These are phyloP conservation scores for Botryotinia globosa DNA, from an alignment of 2,329 filamentous ascomycete species.

Conservation along the genomic window DNA sequence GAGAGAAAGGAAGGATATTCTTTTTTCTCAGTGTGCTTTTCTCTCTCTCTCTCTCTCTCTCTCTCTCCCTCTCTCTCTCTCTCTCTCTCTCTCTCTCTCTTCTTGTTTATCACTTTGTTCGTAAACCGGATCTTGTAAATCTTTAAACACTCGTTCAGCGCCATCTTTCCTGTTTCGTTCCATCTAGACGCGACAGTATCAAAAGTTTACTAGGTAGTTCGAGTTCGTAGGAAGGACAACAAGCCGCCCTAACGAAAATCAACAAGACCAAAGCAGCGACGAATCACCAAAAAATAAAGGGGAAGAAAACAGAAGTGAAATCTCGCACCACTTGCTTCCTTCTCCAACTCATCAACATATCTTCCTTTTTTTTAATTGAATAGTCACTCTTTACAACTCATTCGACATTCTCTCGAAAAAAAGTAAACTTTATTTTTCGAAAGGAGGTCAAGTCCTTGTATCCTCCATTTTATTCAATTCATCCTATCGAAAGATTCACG, in stretches of 20 bases:
- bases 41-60: neutral
- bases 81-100: neutral
- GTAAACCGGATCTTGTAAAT: neutral
- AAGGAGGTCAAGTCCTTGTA: slow-evolving; percentile 9
- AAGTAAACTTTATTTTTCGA: slow-evolving; percentile 4
- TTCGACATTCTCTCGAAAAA: neutral
- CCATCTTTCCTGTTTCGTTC: neutral
- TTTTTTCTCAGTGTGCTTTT: neutral
- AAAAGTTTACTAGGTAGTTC: neutral
- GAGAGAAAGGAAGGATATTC: neutral
- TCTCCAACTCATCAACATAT: slow-evolving; percentile 9
- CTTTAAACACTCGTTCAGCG: slow-evolving; percentile 13
- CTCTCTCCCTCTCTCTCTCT: too few species aligned
- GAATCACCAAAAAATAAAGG: neutral
- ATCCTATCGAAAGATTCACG: neutral
- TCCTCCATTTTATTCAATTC: slow-evolving; percentile 7
- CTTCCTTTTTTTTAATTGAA: slow-evolving; percentile 13
- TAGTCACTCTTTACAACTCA: slow-evolving; percentile 18
- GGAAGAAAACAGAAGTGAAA: neutral
- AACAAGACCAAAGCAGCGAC: slow-evolving; percentile 2
- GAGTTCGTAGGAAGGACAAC: slow-evolving; percentile 14
- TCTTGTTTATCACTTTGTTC: neutral
- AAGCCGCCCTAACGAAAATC: slow-evolving; percentile 7
- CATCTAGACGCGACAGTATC: slow-evolving; percentile 12
- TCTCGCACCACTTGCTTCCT: slow-evolving; percentile 9